Evolutionary conservation across 352 stramenopile species (phyloP).

Genomic region (Chrysophaeum taylorii): DNA sequence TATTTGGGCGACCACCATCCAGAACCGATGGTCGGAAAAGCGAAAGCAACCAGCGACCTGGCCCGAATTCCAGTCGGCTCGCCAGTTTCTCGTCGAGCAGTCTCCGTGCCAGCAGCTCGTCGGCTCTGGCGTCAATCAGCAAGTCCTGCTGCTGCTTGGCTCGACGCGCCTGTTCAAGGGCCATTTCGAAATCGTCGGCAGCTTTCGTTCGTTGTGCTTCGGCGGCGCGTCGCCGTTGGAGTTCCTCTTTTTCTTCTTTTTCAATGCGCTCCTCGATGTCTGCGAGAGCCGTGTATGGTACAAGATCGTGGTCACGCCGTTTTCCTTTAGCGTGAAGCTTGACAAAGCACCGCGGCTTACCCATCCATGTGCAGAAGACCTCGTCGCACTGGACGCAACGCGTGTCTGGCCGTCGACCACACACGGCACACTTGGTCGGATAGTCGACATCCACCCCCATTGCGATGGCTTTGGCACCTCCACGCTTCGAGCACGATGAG

Average conservation of each 20-base stretch:
- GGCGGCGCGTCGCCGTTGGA: not conserved
- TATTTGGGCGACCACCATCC: too few relatives aligned
- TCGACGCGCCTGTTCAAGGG: not conserved
- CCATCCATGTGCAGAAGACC: conserved; percentile 12
- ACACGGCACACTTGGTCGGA: conserved; percentile 12
- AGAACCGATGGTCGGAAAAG: too few relatives aligned
- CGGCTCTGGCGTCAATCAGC: not conserved
- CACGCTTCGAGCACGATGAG: not conserved
- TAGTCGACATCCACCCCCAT: not conserved
- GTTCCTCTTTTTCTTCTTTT: not conserved
- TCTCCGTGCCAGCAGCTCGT: not conserved
- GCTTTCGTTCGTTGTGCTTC: not conserved
- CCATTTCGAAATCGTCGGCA: not conserved
- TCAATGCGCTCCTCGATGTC: not conserved
- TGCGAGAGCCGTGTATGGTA: not conserved
- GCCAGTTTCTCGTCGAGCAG: not conserved
- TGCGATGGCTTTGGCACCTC: not conserved
- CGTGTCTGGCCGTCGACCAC: not conserved
- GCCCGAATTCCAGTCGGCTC: too few relatives aligned
- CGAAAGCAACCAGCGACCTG: too few relatives aligned
- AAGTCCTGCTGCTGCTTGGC: not conserved
- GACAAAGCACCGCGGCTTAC: conserved; percentile 10
- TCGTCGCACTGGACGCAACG: conserved; percentile 12
- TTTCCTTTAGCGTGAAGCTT: not conserved
- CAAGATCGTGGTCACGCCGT: not conserved